Evolutionary conservation across 1,284 basidiomycete genomes (phyloP).

Genomic region (Abortiporus biennis): DNA sequence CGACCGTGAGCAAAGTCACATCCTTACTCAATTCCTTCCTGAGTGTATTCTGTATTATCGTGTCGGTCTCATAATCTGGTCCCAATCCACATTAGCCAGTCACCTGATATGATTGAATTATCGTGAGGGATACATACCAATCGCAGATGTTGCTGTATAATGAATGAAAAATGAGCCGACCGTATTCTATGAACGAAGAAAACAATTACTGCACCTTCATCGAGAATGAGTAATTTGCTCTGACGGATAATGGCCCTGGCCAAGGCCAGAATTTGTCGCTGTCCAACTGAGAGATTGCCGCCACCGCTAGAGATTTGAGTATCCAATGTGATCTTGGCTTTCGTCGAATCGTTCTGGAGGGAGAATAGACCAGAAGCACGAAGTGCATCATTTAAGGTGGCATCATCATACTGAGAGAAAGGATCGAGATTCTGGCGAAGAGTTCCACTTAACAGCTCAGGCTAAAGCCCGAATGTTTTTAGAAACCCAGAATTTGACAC

Average conservation of each 20-base stretch:
- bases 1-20: conserved; percentile 56
- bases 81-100: too few relatives aligned
- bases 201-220: conserved; percentile 37
- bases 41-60: conserved; percentile 50
- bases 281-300: conserved; percentile 49
- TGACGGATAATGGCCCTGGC: conserved; percentile 52
- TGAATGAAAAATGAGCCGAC: neutral
- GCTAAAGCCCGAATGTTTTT: too few relatives aligned
- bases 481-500: too few relatives aligned
- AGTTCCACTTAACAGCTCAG: conserved; percentile 57
- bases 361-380: conserved; percentile 50
- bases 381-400: conserved; percentile 34
- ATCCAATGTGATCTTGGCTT: conserved; percentile 45
- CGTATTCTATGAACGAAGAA: neutral
- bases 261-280: conserved; percentile 54
- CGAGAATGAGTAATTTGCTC: conserved; percentile 56
- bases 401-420: conserved; percentile 70
- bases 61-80: conserved; percentile 48
- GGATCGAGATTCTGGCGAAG: conserved; percentile 63
- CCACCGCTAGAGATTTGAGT: conserved; percentile 51
- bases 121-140: conserved; percentile 1
- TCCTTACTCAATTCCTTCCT: conserved; percentile 43
- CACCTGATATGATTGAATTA: neutral
- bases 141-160: conserved; percentile 9
- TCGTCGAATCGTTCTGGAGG: conserved; percentile 41